Evolutionary conservation across 2,329 filamentous ascomycete species (phyloP), one percentile per base, ranked within the genome.

Genomic region (Cercospora nicotianae): DNA sequence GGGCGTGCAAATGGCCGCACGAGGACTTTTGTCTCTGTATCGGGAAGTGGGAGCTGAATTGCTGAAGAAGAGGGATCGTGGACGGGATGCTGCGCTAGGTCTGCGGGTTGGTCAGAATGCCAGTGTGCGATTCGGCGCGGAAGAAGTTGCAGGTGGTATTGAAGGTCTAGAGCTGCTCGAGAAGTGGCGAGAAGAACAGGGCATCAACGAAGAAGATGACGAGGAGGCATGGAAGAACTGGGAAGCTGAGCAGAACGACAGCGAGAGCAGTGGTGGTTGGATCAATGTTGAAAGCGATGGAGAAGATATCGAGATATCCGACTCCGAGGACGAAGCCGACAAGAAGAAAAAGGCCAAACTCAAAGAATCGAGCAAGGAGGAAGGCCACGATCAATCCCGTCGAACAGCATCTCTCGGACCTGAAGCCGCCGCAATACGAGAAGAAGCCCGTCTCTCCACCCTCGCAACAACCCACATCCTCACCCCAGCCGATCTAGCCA

Each of bases 1-100:
- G 83, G 94, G 94, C 68, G 92, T 95, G n/a, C 94, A 96, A 87
- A 98, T 99, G 95, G 95, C 95, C 7, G 93, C 94, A 13, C 94
- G 95, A 79, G 94, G 95, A 71, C 83, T 99, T 6, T 84, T 99
- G 51, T 93, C 92, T 26, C 84, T 99, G 5, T 99, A 96, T 83
- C 86, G 95, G 73, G 94, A 98, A 77, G 91, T 97, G 13, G 93
- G 91, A 39, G 92, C 95, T 0, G 92, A 96, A 72, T 87, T 98
- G 82, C 83, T 99, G 68, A 91, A 90, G 80, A 96, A 93, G 84
- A 89, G 91, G 76, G 95, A 97, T 77, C 88, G 95, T 74, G 95
- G 95, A 75, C 96, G 96, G 83, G 89, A 93, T 63, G 95, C 95
- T 12, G 89, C 92, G 0, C 94, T 99, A 78, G 90, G 90, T 16